phyloP scores from a whole-genome alignment of 805 yeast genomes.

The Geotrichum ghanense region DNA sequence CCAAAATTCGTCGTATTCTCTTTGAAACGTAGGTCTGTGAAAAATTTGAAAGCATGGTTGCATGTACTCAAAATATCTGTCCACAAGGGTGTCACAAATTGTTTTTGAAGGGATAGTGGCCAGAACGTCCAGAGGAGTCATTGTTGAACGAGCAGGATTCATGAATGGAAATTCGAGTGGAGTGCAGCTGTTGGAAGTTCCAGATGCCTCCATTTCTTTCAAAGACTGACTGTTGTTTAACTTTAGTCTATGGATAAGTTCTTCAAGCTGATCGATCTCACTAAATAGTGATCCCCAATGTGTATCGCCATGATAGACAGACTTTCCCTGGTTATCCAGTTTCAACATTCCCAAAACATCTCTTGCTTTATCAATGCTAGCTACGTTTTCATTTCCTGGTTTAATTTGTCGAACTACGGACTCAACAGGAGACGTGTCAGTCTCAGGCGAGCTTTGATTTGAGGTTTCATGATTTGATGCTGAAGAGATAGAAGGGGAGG shows the following conservation, averaged over 20 bases:
- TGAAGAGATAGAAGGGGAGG: neutral
- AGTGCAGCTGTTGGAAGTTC: too few species aligned
- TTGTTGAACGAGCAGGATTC: constrained; percentile 10
- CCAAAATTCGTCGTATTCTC: constrained; percentile 21
- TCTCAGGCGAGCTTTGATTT: neutral
- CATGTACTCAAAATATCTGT: constrained; percentile 20
- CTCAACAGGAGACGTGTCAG: constrained; percentile 4
- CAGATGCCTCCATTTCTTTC: too few species aligned
- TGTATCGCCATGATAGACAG: constrained; percentile 25
- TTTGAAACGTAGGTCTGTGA: constrained; percentile 21
- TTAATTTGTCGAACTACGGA: constrained; percentile 3
- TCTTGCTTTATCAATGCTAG: constrained; percentile 11
- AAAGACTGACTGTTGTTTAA: too few species aligned
- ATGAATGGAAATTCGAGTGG: neutral
- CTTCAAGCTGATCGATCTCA: constrained; percentile 18
- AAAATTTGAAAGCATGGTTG: constrained; percentile 20
- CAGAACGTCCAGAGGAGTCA: constrained; percentile 15
- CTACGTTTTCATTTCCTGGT: constrained; percentile 10
- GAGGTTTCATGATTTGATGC: neutral
- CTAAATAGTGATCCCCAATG: constrained; percentile 25
- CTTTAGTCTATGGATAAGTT: constrained; percentile 11
- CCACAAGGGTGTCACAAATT: constrained; percentile 17
- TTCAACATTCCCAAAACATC: constrained; percentile 26
- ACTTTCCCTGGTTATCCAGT: constrained; percentile 22
- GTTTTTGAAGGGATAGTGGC: constrained; percentile 16